phyloP scores from a whole-genome alignment of 805 yeast genomes.

The Ascoidea asiatica region DNA sequence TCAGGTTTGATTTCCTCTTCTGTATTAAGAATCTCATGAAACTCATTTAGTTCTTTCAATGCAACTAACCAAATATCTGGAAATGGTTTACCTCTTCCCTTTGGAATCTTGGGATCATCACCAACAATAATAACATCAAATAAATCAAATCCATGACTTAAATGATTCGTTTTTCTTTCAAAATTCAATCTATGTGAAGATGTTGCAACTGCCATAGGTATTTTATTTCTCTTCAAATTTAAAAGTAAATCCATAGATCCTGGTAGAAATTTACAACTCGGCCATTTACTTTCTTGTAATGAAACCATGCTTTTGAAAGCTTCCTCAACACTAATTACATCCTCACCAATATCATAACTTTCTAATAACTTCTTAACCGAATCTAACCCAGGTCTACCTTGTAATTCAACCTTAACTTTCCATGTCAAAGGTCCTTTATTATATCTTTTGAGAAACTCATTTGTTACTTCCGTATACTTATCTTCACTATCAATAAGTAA shows the following conservation, averaged over 20 bases:
- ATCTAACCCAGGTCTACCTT: constrained; percentile 81
- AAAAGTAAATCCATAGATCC: constrained; percentile 68
- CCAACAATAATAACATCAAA: constrained; percentile 71
- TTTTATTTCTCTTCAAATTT: constrained; percentile 30
- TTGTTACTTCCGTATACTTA: constrained; percentile 68
- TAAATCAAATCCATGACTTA: constrained; percentile 43
- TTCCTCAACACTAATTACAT: constrained; percentile 44
- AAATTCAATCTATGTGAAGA: constrained; percentile 56
- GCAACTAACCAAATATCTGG: constrained; percentile 92
- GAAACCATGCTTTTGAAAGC: constrained; percentile 35
- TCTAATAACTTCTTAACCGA: constrained; percentile 56
- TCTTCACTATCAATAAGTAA: constrained; percentile 85
- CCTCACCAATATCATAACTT: constrained; percentile 53
- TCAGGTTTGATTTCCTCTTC: constrained; percentile 41
- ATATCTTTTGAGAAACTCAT: constrained; percentile 48
- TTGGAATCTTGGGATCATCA: constrained; percentile 72
- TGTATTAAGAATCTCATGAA: constrained; percentile 16
- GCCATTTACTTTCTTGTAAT: constrained; percentile 47
- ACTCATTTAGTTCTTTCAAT: constrained; percentile 53
- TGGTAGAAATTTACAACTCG: constrained; percentile 52
- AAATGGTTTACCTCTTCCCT: constrained; percentile 82
- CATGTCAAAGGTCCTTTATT: constrained; percentile 78
- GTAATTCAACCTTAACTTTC: constrained; percentile 78
- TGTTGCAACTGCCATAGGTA: constrained; percentile 88
- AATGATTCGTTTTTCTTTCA: constrained; percentile 59